Evolutionary conservation across 1,284 basidiomycete species (phyloP), one percentile per base, ranked within the genome.

Genomic region (Inonotus hispidus): DNA sequence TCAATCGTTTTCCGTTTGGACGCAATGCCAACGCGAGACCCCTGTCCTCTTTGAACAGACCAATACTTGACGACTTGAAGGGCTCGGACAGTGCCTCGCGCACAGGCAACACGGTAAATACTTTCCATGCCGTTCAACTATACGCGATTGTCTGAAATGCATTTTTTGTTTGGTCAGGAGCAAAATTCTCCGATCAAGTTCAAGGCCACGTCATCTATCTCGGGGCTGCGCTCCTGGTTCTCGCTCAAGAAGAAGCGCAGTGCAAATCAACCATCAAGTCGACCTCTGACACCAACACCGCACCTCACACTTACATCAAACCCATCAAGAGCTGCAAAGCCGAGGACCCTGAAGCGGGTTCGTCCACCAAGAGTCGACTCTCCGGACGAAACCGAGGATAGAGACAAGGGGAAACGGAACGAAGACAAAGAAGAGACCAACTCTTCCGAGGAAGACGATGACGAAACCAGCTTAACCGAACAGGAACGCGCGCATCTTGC

Each of bases 251-350:
- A 29, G 11, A 4, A 39, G 25, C 3, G 23, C 41, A 25, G 16
- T 32, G 41, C 41, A 21, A 25, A 19, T 19, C 41, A 39, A 41
- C 39, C 23, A 19, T 23, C 46, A 25, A 21, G 23, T 16, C 55
- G 39, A 19, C 55, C 55, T 19, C 55, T 41, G 27, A 56, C 55
- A 19, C 55, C 55, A 16, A 56, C 55, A 25, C 55, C 55, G 13
- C 50, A 53, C 27, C 16, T 38, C 25, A 16, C 27, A 16, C 50
- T 53, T n/a, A n/a, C 29, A 19, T 32, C 50, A 19, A 19, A 3
- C 29, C 14, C 50, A 32, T 23, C 50, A 16, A 32, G 35, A 19
- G 35, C 14, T 29, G 13, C 50, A 19, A 35, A 13, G 2, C 5
- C 27, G n/a, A 53, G 29, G n/a, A 53, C 50, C 13, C 25, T 53